Evolutionary conservation across 169 alveolate species (phyloP), one percentile per base, ranked within the genome.

Genomic region (Eimeria tenella): DNA sequence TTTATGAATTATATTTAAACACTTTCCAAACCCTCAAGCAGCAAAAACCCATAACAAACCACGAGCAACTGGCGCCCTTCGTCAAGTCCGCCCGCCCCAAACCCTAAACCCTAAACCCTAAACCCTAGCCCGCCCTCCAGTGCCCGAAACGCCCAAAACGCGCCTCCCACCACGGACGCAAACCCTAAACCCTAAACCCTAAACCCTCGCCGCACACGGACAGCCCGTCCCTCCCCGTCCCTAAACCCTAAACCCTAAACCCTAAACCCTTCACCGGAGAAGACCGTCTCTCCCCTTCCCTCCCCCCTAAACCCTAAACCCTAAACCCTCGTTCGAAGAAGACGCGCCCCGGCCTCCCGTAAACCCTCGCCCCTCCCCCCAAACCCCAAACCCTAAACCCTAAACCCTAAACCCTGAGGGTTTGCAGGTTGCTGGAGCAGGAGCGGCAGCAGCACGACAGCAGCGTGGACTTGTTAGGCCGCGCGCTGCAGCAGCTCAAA

Each of bases 381-480:
- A n/a, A n/a, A n/a, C n/a, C n/a, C n/a, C n/a, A n/a, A n/a, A n/a
- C n/a, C n/a, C n/a, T n/a, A n/a, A n/a, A n/a, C n/a, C n/a, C n/a
- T n/a, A n/a, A n/a, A n/a, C n/a, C n/a, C n/a, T n/a, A 58, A 58
- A 58, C 65, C 65, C 65, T 58, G 13, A 58, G 19, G 13, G 19
- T 9, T 9, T 58, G 19, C 19, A 9, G 8, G 65, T 13, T 58
- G 65, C 65, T 58, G 65, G 19, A 9, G 65, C 65, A 58, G 65
- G 19, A 58, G 65, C 65, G 65, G 13, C 65, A 58, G 65, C 65
- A 58, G 65, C 65, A 58, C 60, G 90, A 83, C 60, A 63, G 90
- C 63, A 83, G 73, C 8, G 94, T 90, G 75, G 94, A 90, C 56
- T 49, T 50, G 53, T 73, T 90, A 89, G 94, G 94, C 4, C 91